phyloP scores from a whole-genome alignment of 805 yeast genomes.

The Hanseniaspora hatyaiensis region DNA sequence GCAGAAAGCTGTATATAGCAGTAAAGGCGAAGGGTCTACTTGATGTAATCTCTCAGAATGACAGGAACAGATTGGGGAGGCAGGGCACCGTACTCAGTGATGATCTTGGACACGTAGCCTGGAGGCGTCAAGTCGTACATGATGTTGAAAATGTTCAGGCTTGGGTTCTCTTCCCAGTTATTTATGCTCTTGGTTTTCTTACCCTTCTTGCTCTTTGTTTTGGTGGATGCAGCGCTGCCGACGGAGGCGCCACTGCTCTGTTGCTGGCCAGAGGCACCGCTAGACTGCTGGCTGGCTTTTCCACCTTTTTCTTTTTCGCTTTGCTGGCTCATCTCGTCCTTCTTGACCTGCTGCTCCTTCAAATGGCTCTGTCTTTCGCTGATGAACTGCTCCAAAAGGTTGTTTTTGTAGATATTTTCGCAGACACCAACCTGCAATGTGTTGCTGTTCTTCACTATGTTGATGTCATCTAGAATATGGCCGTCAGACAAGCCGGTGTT shows the following conservation, averaged over 20 bases:
- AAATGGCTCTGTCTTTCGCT: conserved; percentile 26
- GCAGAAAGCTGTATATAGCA: too few relatives aligned
- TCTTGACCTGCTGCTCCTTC: conserved; percentile 22
- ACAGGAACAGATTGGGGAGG: conserved; percentile 99
- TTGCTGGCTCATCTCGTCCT: conserved; percentile 23
- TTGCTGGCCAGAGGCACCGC: conserved; percentile 14
- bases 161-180: conserved; percentile 53
- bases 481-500: background rate
- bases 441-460: background rate
- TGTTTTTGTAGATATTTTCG: conserved; percentile 32
- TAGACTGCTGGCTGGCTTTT: conserved; percentile 19
- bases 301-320: conserved; percentile 23
- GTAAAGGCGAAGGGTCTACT: background rate
- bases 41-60: conserved; percentile 79
- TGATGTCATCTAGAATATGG: conserved; percentile 9
- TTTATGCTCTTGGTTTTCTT: conserved; percentile 37
- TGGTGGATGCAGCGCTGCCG: conserved; percentile 18
- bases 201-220: conserved; percentile 24
- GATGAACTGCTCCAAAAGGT: conserved; percentile 54
- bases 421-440: conserved; percentile 8
- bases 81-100: conserved; percentile 89
- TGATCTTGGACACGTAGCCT: conserved; percentile 81
- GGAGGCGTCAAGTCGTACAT: conserved; percentile 94
- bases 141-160: conserved; percentile 65
- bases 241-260: conserved; percentile 21